Evolutionary conservation across 768 basidiomycete genomes (phyloP).

Genomic region (Boletellus ananas): DNA sequence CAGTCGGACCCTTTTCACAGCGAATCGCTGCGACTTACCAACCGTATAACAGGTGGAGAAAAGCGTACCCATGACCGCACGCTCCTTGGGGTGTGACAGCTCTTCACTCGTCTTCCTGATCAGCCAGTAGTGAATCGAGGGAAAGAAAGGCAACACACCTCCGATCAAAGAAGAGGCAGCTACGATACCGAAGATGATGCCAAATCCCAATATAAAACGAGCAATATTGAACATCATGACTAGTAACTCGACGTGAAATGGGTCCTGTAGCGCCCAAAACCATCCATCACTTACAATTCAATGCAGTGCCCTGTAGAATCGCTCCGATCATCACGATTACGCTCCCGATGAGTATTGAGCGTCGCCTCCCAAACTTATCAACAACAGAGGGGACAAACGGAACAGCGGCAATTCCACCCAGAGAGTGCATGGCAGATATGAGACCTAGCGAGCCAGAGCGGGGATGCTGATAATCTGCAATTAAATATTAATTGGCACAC

Average conservation of each 20-base stretch:
- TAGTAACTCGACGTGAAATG: not conserved
- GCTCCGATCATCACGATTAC: not conserved
- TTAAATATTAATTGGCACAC: not conserved
- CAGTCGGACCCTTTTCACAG: not conserved
- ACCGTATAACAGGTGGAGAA: not conserved
- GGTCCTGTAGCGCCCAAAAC: too few species aligned
- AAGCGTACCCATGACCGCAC: constrained; percentile 1
- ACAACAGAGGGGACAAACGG: not conserved
- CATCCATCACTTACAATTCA: not conserved
- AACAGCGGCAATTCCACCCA: not conserved
- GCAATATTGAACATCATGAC: constrained; percentile 8
- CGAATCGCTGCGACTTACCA: not conserved
- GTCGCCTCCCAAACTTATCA: not conserved
- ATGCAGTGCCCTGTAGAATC: not conserved
- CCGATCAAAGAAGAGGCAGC: constrained; percentile 5
- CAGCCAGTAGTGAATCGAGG: too few species aligned
- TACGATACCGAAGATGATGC: constrained; percentile 1
- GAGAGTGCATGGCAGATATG: not conserved
- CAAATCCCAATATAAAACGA: constrained; percentile 4
- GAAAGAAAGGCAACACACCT: not conserved
- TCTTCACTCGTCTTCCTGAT: not conserved
- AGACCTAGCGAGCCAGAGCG: constrained; percentile 48
- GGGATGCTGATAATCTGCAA: constrained; percentile 51
- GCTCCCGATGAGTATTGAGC: not conserved
- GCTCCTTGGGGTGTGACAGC: constrained; percentile 12